Evolutionary conservation across 805 yeast species (phyloP).

Genomic region (Geotrichum ghanense): DNA sequence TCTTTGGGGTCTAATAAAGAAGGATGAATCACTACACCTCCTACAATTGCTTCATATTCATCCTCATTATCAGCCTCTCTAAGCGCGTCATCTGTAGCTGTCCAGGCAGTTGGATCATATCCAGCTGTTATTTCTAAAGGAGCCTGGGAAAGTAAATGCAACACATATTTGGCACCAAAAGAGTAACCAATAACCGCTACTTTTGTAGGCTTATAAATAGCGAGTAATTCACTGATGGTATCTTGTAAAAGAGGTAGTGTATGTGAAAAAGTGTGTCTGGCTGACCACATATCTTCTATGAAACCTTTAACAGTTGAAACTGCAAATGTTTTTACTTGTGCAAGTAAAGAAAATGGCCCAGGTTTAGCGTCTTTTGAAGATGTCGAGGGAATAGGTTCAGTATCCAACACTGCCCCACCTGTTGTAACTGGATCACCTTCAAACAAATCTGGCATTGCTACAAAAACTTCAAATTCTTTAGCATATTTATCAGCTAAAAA

Average conservation of each 20-base stretch:
- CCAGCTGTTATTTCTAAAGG: constrained; percentile 7
- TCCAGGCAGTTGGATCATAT: constrained; percentile 12
- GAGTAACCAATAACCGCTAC: constrained; percentile 24
- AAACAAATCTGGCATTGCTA: constrained; percentile 24
- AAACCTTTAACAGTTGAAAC: constrained; percentile 21
- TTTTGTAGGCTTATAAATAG: constrained; percentile 19
- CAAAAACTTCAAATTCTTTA: constrained; percentile 16
- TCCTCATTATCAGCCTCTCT: not conserved
- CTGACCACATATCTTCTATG: constrained; percentile 27
- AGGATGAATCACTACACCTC: constrained; percentile 22
- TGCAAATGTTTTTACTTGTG: constrained; percentile 18
- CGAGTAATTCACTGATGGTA: constrained; percentile 20
- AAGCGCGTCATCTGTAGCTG: constrained; percentile 16
- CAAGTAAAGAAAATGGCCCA: constrained; percentile 4
- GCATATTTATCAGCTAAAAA: constrained; percentile 22
- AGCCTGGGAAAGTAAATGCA: constrained; percentile 18
- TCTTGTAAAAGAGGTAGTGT: constrained; percentile 19
- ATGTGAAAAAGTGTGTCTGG: constrained; percentile 24
- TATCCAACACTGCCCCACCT: constrained; percentile 10
- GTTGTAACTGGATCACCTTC: constrained; percentile 20
- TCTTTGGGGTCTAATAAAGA: constrained; percentile 20
- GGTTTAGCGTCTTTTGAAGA: not conserved
- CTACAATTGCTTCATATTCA: constrained; percentile 3
- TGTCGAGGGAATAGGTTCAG: not conserved
- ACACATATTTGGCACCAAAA: constrained; percentile 24